Evolutionary conservation across 1,139 yeast species (phyloP).

Genomic region (Lodderomyces pseudojiufengensis): DNA sequence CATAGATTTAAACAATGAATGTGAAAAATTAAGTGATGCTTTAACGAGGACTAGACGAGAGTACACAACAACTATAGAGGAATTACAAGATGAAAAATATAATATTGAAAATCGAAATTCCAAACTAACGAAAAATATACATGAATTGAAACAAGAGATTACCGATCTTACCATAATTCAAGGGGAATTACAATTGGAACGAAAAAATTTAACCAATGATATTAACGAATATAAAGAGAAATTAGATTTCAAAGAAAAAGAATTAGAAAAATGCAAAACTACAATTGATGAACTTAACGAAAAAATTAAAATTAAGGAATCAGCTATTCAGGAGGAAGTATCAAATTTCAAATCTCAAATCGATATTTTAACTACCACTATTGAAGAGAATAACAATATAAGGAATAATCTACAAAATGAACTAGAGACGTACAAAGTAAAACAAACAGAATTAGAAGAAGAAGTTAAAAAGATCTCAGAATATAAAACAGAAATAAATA

Average conservation of each 20-base stretch:
- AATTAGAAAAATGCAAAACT: constrained; percentile 15
- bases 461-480: constrained; percentile 15
- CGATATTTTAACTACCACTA: constrained; percentile 7
- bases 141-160: constrained; percentile 38
- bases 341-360: constrained; percentile 15
- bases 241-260: constrained; percentile 22
- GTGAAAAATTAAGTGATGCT: constrained; percentile 57
- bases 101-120: constrained; percentile 36
- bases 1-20: constrained; percentile 57
- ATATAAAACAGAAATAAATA: constrained; percentile 45
- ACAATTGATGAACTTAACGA: constrained; percentile 12
- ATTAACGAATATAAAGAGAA: constrained; percentile 46
- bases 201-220: constrained; percentile 36
- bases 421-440: constrained; percentile 7
- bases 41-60: constrained; percentile 46
- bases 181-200: constrained; percentile 47
- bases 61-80: constrained; percentile 37
- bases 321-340: constrained; percentile 7
- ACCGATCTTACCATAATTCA: constrained; percentile 46
- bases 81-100: constrained; percentile 47
- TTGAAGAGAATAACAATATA: constrained; percentile 4
- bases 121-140: constrained; percentile 30
- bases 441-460: constrained; percentile 7
- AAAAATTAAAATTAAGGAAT: constrained; percentile 9
- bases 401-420: constrained; percentile 9